phyloP scores from a whole-genome alignment of 2,329 filamentous ascomycete genomes.

The Xylaria sp. region DNA sequence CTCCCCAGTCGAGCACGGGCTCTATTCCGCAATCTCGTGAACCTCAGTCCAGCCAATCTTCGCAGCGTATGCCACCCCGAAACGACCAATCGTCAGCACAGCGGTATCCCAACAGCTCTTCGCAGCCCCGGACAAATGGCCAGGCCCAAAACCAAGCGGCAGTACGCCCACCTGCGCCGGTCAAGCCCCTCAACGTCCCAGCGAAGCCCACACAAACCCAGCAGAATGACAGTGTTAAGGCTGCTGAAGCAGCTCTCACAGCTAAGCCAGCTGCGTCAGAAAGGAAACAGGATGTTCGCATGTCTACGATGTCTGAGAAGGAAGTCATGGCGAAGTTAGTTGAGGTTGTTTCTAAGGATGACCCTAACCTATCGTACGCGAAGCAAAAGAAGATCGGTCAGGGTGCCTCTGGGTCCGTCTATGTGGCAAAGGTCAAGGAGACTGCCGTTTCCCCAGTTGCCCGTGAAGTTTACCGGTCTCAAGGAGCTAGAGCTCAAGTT shows the following conservation, averaged over 20 bases:
- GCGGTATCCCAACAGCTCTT: conserved; percentile 58
- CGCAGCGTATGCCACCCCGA: conserved; percentile 47
- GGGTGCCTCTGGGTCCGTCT: conserved; percentile 95
- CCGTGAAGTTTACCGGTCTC: conserved; percentile 74
- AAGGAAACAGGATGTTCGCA: conserved; percentile 89
- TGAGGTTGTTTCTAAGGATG: conserved; percentile 93
- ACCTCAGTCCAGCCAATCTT: conserved; percentile 40
- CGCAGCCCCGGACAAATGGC: conserved; percentile 51
- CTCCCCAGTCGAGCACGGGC: conserved; percentile 54
- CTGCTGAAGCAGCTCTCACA: conserved; percentile 85
- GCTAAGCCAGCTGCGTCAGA: conserved; percentile 75
- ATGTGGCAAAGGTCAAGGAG: conserved; percentile 94
- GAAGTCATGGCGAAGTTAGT: conserved; percentile 97
- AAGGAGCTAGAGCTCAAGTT: conserved; percentile 83
- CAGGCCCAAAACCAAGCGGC: conserved; percentile 47
- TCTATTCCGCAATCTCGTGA: conserved; percentile 46
- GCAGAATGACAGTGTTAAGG: conserved; percentile 74
- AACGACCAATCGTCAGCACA: conserved; percentile 56
- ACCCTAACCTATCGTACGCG: conserved; percentile 92
- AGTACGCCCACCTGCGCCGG: conserved; percentile 61
- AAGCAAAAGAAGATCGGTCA: conserved; percentile 99
- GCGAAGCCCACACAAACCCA: conserved; percentile 61
- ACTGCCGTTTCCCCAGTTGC: conserved; percentile 80
- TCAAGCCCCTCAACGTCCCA: conserved; percentile 80
- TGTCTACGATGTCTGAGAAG: conserved; percentile 97